Base-by-base conservation (phyloP, 257 asterid genomes). In the Solanum ahanhuiri region DNA sequence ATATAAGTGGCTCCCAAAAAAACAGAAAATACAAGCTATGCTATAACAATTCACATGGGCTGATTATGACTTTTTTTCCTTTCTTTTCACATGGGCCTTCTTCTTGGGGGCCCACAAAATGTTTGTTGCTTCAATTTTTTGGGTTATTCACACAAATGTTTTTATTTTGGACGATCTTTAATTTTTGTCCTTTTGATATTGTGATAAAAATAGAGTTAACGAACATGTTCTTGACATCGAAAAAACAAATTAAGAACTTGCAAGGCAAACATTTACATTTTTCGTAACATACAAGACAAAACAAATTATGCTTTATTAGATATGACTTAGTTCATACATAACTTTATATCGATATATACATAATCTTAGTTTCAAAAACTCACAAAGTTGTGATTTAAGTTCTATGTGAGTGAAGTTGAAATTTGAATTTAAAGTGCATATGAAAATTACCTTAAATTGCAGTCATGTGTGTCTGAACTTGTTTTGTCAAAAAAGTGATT, bases 141-240 rank as follows among this genome's bases (percentile, higher is more conserved):
- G 67, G 14, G 28, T 8, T 22, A 60, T 22, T 60, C 28, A 8
- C 2, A 9, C 14, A 22, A 3, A 22, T 60, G 1, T n/a, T 60
- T 60, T 22, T 22, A 3, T 22, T 22, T 22, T 58, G 12, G 0
- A 4, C 0, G 14, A 0, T 22, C 1, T 22, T 60, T 60, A 22
- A 22, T 60, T 60, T 54, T 60, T 60, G 1, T 60, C 28, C 12
- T 9, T 7, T 8, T 9, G 12, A 3, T 58, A 15, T 0, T 51
- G 8, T 5, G 3, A 2, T 2, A 5, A 51, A 43, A 43, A 45
- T 1, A 45, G 22, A 51, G 22, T 51, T 15, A 51, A 0, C 1
- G 20, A 54, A 54, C 9, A 54, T 54, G 4, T 5, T 51, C 2
- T 15, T 51, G 22, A 15, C 25, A 20, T 57, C 1, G 2, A 8